phyloP scores from a whole-genome alignment of 2,329 filamentous ascomycete species.

The Colletotrichum sansevieriae region DNA sequence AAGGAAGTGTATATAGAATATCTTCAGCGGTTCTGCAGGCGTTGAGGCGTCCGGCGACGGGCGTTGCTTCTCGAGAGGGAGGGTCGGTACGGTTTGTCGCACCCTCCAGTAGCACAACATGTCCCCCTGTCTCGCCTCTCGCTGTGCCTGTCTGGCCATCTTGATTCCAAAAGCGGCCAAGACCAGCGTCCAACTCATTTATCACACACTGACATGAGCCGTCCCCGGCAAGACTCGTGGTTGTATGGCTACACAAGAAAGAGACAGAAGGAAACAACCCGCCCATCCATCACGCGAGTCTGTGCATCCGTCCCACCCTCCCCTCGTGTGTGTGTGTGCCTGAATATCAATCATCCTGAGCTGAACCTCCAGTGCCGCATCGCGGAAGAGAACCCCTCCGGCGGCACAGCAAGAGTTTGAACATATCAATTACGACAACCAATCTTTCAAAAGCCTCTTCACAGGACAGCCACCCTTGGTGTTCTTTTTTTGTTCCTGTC shows the following conservation, averaged over 20 bases:
- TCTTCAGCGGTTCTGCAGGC: conserved; percentile 31
- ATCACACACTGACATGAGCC: not conserved
- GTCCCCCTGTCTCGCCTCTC: not conserved
- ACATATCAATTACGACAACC: not conserved
- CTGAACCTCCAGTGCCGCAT: conserved; percentile 10
- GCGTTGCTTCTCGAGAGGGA: not conserved
- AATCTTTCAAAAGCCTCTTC: not conserved
- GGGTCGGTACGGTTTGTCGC: conserved; percentile 1
- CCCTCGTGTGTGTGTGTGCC: conserved; percentile 1
- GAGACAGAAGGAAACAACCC: not conserved
- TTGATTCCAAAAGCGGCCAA: conserved; percentile 14
- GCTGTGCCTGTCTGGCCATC: not conserved
- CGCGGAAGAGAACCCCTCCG: conserved; percentile 7
- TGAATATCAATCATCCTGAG: conserved; percentile 11
- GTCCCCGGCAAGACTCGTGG: not conserved
- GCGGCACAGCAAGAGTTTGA: conserved; percentile 17
- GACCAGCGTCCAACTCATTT: not conserved
- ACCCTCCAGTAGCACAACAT: conserved; percentile 11
- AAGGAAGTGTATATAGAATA: conserved; percentile 12
- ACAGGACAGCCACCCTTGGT: not conserved
- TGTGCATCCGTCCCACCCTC: not conserved
- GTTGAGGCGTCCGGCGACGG: not conserved
- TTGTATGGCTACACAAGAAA: conserved; percentile 26
- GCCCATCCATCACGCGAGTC: conserved; percentile 15
- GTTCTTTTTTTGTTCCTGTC: conserved; percentile 6